Evolutionary conservation across 352 stramenopile genomes (phyloP).

Genomic region (Porosira glacialis): DNA sequence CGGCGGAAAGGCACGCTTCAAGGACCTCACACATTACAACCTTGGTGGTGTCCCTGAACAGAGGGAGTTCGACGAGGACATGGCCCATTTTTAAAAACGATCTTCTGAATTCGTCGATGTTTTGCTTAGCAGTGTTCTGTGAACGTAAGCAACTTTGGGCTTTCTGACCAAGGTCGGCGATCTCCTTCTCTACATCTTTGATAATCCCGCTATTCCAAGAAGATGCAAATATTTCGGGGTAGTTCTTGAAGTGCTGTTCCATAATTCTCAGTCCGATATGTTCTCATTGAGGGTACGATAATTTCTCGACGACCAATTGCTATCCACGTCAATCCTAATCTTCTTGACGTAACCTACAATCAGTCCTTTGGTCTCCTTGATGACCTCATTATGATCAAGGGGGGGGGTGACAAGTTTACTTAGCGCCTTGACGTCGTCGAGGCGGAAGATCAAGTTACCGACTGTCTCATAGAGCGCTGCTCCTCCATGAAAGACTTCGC

Average conservation of each 20-base stretch:
- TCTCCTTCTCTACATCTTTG: slow-evolving; percentile 51
- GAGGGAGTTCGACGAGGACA: slow-evolving; percentile 59
- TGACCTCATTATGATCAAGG: slow-evolving; percentile 25
- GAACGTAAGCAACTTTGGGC: slow-evolving; percentile 26
- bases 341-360: slow-evolving; percentile 55
- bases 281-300: slow-evolving; percentile 63
- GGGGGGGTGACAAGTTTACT: slow-evolving; percentile 41
- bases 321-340: slow-evolving; percentile 51
- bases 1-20: slow-evolving; percentile 48
- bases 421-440: slow-evolving; percentile 36
- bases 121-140: slow-evolving; percentile 46
- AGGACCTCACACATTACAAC: slow-evolving; percentile 55
- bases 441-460: slow-evolving; percentile 42
- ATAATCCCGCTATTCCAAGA: slow-evolving; percentile 64
- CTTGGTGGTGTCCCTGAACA: slow-evolving; percentile 57
- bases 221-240: slow-evolving; percentile 53
- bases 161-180: slow-evolving; percentile 46
- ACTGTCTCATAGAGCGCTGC: slow-evolving; percentile 38
- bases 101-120: slow-evolving; percentile 50
- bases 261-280: slow-evolving; percentile 62
- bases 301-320: slow-evolving; percentile 44
- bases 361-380: slow-evolving; percentile 18
- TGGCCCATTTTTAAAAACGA: slow-evolving; percentile 60
- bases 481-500: slow-evolving; percentile 43
- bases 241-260: slow-evolving; percentile 52